Evolutionary conservation across 192 early-diverging fungal genomes (phyloP).

Genomic region (Gryganskiella cystojenkinii): DNA sequence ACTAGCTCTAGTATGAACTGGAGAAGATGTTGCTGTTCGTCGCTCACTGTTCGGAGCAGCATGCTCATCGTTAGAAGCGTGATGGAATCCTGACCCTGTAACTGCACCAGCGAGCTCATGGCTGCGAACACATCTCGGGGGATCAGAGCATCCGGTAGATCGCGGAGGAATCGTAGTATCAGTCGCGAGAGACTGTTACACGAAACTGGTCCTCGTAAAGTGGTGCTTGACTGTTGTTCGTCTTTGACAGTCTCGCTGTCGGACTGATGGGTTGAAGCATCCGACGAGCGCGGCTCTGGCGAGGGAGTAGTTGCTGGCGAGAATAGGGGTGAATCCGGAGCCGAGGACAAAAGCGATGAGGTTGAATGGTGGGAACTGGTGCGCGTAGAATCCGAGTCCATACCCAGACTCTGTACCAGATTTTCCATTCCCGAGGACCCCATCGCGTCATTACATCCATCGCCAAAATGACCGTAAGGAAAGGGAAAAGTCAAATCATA

Average conservation of each 20-base stretch:
- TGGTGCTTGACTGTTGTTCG: neutral
- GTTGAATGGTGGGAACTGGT: neutral
- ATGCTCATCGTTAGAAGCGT: conserved; percentile 7
- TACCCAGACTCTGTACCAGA: neutral
- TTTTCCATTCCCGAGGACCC: neutral
- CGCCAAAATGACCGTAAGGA: neutral
- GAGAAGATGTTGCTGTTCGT: conserved; percentile 15
- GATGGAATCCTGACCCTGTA: conserved; percentile 19
- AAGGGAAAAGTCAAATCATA: conserved; percentile 1
- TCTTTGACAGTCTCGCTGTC: too few species aligned
- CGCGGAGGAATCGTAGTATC: conserved; percentile 22
- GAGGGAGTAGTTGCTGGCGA: too few species aligned
- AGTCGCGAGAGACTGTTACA: conserved; percentile 12
- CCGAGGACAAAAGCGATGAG: too few species aligned
- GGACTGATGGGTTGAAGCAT: too few species aligned
- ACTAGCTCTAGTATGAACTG: conserved; percentile 27
- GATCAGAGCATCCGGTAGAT: conserved; percentile 20
- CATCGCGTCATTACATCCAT: neutral
- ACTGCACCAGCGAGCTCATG: neutral
- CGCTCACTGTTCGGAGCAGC: conserved; percentile 10
- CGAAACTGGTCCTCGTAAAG: neutral
- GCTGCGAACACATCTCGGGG: conserved; percentile 12
- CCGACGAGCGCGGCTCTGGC: too few species aligned
- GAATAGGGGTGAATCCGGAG: too few species aligned
- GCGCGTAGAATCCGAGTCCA: neutral